Percentiles rank a stretch among this genome's conserved stretches.
Conservation (phyloP, 805 yeast species). For the Candida easanensis region DNA sequence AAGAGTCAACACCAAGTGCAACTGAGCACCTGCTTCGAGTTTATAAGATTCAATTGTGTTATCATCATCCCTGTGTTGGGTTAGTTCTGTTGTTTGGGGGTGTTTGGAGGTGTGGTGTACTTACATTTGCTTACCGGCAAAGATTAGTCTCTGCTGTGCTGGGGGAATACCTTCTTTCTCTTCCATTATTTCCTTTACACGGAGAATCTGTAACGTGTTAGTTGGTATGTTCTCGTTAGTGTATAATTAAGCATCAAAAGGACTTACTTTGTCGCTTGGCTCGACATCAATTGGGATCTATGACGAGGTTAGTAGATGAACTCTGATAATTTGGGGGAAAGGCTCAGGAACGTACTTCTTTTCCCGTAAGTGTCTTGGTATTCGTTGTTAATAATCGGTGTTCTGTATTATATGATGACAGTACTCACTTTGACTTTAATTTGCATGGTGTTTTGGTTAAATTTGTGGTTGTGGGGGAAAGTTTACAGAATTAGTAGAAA, state of each 20-base stretch:
- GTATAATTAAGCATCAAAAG: neutral
- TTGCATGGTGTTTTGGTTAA: conserved; percentile 40
- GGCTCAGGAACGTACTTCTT: conserved; percentile 47
- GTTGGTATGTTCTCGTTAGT: neutral
- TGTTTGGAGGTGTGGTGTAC: conserved; percentile 28
- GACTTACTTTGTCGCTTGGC: conserved; percentile 56
- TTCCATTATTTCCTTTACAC: conserved; percentile 87
- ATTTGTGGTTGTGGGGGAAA: too few relatives aligned
- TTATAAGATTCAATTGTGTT: conserved; percentile 68
- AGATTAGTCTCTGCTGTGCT: conserved; percentile 87
- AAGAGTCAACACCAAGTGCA: conserved; percentile 87
- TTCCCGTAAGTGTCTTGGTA: conserved; percentile 65
- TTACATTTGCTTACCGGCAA: conserved; percentile 85
- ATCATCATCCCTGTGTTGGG: conserved; percentile 60
- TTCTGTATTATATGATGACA: neutral
- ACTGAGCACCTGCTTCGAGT: conserved; percentile 79
- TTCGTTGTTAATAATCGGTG: conserved; percentile 10
- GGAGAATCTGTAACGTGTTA: conserved; percentile 43
- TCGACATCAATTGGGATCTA: conserved; percentile 73
- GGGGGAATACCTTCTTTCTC: conserved; percentile 98
- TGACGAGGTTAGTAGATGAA: conserved; percentile 7
- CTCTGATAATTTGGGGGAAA: neutral
- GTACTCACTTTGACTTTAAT: conserved; percentile 59
- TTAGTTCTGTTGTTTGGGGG: neutral
- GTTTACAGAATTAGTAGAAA: too few relatives aligned